Percentiles rank a stretch among this genome's conserved stretches.
Evolutionary conservation across 2,329 filamentous ascomycete species (phyloP).

Genomic region (Fusarium tupiense): DNA sequence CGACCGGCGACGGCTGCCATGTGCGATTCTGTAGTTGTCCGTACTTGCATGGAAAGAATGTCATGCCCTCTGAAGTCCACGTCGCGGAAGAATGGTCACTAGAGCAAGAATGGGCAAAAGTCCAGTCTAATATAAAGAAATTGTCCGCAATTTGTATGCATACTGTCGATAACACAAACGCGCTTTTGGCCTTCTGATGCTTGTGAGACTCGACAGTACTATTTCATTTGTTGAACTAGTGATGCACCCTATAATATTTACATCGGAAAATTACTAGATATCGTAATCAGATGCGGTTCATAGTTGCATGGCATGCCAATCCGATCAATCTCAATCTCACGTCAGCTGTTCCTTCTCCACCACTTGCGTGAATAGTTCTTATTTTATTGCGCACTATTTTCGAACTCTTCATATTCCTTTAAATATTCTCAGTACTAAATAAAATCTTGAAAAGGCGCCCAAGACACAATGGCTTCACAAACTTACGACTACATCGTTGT

Average conservation of each 20-base stretch:
- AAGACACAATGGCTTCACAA: neutral
- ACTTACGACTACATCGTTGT: slow-evolving; percentile 45
- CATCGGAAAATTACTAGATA: neutral
- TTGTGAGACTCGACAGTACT: too few relatives aligned
- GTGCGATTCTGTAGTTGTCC: too few relatives aligned
- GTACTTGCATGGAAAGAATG: too few relatives aligned
- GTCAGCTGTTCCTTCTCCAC: neutral
- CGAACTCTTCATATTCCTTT: neutral
- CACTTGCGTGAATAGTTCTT: neutral
- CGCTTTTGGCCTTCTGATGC: neutral
- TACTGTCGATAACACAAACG: too few relatives aligned
- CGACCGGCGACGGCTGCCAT: accelerated
- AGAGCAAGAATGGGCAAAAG: neutral
- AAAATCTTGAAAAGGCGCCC: accelerated
- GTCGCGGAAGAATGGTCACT: too few relatives aligned
- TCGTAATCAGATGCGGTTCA: neutral
- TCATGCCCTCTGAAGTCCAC: neutral
- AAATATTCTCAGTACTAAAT: neutral
- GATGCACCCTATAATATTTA: neutral
- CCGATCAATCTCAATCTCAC: neutral
- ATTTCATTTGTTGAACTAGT: neutral
- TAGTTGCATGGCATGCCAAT: neutral
- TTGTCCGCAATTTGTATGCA: too few relatives aligned
- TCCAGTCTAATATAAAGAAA: too few relatives aligned
- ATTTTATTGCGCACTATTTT: neutral